Conservation (phyloP, 331 rosid species). For the Quercus tomentella region DNA sequence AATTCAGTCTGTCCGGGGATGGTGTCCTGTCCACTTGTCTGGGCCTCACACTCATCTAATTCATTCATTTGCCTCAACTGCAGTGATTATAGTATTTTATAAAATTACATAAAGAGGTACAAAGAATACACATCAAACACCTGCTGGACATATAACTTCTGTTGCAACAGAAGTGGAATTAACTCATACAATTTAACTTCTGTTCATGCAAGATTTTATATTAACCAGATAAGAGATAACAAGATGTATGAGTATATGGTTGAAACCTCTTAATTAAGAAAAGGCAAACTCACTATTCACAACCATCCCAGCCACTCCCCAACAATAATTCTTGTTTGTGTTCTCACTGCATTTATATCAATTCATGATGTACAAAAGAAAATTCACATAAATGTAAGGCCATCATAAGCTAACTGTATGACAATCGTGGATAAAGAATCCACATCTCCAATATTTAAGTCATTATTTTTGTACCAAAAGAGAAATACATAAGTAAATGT, state of each 20-base stretch:
- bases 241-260: background rate
- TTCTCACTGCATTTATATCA: background rate
- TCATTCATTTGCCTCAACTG: constrained; percentile 46
- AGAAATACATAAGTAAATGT: no score
- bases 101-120: background rate
- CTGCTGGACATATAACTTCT: background rate
- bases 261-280: background rate
- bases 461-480: no score
- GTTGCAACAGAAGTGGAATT: background rate
- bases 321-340: background rate
- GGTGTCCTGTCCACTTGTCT: constrained; percentile 16
- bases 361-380: background rate
- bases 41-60: constrained; percentile 19
- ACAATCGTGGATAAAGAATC: background rate
- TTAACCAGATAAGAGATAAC: background rate
- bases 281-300: background rate
- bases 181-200: background rate
- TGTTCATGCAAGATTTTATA: background rate
- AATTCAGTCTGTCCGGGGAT: constrained; percentile 8
- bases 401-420: background rate
- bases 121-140: background rate
- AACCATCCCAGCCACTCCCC: background rate
- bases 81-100: constrained; percentile 13
- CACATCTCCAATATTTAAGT: background rate
- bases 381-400: background rate